phyloP scores from a whole-genome alignment of 495 filamentous ascomycete species.

The Achaetomiella virescens region DNA sequence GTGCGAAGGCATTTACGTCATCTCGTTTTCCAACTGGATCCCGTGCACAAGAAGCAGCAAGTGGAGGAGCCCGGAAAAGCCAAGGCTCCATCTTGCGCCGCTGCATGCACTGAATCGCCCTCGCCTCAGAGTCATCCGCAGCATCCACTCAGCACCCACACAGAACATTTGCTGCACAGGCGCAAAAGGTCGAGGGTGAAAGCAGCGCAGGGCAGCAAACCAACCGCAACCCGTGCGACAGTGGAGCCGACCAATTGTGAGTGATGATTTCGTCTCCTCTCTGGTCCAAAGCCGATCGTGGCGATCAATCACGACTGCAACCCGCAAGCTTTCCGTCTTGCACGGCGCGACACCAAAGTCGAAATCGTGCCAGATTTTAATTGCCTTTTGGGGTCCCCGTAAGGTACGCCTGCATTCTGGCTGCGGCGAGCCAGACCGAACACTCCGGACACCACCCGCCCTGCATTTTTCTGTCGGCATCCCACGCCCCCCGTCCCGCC shows the following conservation, averaged over 20 bases:
- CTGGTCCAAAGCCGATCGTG: background rate
- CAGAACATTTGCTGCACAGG: background rate
- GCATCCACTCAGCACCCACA: background rate
- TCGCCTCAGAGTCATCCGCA: background rate
- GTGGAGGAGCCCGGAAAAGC: background rate
- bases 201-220: no score
- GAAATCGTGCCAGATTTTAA: no score
- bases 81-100: background rate
- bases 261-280: no score
- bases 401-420: no score
- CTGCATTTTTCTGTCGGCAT: slow-evolving; percentile 5
- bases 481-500: slow-evolving; percentile 1
- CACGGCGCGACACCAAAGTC: no score
- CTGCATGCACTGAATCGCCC: background rate
- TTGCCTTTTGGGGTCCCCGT: no score
- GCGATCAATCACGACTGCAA: background rate
- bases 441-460: background rate
- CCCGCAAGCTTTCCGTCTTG: background rate
- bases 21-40: slow-evolving; percentile 4
- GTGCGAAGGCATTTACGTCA: slow-evolving; percentile 11
- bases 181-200: no score
- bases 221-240: no score
- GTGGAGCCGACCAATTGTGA: no score
- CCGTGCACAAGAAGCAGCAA: background rate
- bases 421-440: no score